Conservation (phyloP, 2,329 filamentous ascomycete species). For the Colletotrichum sublineola region DNA sequence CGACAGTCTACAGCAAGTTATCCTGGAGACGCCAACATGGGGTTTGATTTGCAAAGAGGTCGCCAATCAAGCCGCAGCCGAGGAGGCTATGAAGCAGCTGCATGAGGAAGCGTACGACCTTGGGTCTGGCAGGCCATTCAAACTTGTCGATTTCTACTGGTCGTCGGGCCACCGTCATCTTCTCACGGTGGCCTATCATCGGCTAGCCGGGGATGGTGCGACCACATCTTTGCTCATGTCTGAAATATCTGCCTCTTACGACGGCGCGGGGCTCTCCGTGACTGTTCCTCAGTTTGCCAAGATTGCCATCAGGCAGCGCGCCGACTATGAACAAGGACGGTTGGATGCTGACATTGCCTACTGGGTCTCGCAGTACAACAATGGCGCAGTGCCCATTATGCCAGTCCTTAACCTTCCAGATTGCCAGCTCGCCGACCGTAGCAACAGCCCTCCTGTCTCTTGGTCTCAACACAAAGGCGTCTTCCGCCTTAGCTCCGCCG, state of each 20-base stretch:
- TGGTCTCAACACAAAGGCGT: constrained; percentile 7
- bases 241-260: background rate
- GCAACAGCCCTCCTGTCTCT: background rate
- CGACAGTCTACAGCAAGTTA: background rate
- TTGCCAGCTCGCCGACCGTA: background rate
- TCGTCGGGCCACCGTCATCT: background rate
- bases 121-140: constrained; percentile 9
- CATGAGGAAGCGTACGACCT: constrained; percentile 11
- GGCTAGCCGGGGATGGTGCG: constrained; percentile 22
- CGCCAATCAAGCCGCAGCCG: constrained; percentile 2
- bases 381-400: background rate
- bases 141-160: constrained; percentile 20
- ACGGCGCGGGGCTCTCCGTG: constrained; percentile 5
- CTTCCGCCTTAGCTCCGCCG: constrained; percentile 10
- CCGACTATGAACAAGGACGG: constrained; percentile 42
- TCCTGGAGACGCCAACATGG: background rate
- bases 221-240: constrained; percentile 5
- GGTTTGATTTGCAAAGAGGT: background rate
- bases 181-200: constrained; percentile 17
- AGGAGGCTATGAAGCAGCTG: background rate
- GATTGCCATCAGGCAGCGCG: constrained; percentile 52
- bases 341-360: constrained; percentile 10
- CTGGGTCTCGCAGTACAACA: constrained; percentile 5
- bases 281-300: constrained; percentile 49
- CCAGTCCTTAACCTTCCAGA: background rate